Conservation (phyloP, 768 basidiomycete species). For the Hypholoma sublateritium region DNA sequence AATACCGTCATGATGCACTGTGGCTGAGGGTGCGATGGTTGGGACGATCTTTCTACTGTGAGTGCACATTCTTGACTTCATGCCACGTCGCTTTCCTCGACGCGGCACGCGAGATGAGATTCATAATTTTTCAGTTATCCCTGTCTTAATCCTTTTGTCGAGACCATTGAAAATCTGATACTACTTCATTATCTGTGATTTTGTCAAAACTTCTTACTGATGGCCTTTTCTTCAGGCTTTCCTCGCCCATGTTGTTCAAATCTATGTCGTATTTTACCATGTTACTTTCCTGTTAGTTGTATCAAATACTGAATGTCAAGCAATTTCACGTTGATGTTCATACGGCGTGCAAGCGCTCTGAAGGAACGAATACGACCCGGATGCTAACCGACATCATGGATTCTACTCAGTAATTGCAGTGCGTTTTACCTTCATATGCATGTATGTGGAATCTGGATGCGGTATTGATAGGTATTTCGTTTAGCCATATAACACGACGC, state of each 20-base stretch:
- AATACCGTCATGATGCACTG: too few relatives aligned
- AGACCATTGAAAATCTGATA: slow-evolving; percentile 35
- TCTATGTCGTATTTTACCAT: neutral
- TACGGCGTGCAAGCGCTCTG: too few relatives aligned
- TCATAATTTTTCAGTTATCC: slow-evolving; percentile 34
- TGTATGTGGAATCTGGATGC: too few relatives aligned
- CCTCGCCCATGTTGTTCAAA: neutral
- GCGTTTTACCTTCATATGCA: too few relatives aligned
- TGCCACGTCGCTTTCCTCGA: neutral
- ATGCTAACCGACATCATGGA: too few relatives aligned
- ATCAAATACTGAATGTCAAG: too few relatives aligned
- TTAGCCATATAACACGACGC: too few relatives aligned
- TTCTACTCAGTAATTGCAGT: too few relatives aligned
- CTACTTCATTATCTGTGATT: neutral
- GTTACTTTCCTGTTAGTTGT: too few relatives aligned
- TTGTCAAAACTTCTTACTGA: neutral
- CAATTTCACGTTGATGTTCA: too few relatives aligned
- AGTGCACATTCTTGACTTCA: neutral
- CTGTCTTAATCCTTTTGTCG: slow-evolving; percentile 34
- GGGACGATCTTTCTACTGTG: neutral
- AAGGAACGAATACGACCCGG: too few relatives aligned
- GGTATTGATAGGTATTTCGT: too few relatives aligned
- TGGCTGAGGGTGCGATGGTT: neutral
- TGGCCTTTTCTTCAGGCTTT: neutral
- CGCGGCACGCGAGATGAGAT: slow-evolving; percentile 24